Evolutionary conservation across 495 filamentous ascomycete genomes (phyloP).

Genomic region (Peziza echinospora): DNA sequence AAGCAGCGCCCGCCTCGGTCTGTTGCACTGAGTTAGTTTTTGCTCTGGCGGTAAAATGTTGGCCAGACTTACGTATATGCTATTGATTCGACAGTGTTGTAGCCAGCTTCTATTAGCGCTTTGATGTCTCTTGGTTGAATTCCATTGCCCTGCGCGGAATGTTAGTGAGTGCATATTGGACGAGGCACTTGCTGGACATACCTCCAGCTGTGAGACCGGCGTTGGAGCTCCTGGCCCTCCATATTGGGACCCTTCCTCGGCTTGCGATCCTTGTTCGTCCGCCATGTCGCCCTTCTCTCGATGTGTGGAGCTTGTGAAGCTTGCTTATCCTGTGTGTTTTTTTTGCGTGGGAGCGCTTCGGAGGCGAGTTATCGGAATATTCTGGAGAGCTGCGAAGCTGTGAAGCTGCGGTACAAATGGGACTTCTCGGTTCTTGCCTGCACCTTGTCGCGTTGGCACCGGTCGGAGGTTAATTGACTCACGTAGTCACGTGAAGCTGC

Average conservation of each 20-base stretch:
- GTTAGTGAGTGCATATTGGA: conserved; percentile 1
- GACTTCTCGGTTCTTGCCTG: too few relatives aligned
- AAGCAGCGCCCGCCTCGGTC: conserved; percentile 61
- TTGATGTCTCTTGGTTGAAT: conserved; percentile 90
- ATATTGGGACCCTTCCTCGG: conserved; percentile 30
- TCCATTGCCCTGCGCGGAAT: conserved; percentile 48
- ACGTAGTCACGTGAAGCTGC: too few relatives aligned
- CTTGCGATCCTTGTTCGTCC: not conserved
- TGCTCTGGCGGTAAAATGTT: not conserved
- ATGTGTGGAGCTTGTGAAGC: too few relatives aligned
- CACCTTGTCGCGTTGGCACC: too few relatives aligned
- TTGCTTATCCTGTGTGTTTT: too few relatives aligned
- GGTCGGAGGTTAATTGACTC: too few relatives aligned
- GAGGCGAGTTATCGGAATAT: too few relatives aligned
- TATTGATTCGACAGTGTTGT: conserved; percentile 80
- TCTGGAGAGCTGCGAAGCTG: too few relatives aligned
- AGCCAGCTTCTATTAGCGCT: conserved; percentile 74
- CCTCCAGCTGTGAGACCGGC: conserved; percentile 74
- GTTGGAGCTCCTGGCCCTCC: conserved; percentile 84
- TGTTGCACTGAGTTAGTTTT: conserved; percentile 14
- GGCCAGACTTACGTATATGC: conserved; percentile 59
- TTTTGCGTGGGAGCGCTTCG: not conserved
- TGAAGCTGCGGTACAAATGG: too few relatives aligned
- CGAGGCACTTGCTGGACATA: too few relatives aligned
- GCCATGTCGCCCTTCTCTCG: not conserved